Evolutionary conservation across 1,284 basidiomycete species (phyloP).

Genomic region (Malassezia vespertilionis): DNA sequence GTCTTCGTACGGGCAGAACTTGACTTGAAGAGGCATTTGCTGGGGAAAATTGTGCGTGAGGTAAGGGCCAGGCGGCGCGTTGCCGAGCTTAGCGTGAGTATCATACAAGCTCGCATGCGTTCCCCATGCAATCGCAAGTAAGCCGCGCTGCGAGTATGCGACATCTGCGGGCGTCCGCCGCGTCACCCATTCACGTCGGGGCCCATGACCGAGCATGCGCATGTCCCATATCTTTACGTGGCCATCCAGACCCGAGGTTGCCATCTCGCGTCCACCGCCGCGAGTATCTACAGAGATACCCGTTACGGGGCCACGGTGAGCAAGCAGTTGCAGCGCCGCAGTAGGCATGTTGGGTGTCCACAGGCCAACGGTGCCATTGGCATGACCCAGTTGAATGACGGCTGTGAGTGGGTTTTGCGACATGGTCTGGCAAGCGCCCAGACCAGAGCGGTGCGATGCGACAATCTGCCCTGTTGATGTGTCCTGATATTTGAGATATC

Average conservation of each 20-base stretch:
- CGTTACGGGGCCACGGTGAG: slow-evolving; percentile 77
- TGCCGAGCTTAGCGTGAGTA: slow-evolving; percentile 24
- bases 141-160: slow-evolving; percentile 59
- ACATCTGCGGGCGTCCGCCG: slow-evolving; percentile 50
- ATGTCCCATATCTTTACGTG: slow-evolving; percentile 90
- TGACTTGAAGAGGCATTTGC: slow-evolving; percentile 60
- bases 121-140: slow-evolving; percentile 72
- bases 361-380: slow-evolving; percentile 67
- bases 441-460: slow-evolving; percentile 61
- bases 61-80: slow-evolving; percentile 52
- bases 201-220: slow-evolving; percentile 74
- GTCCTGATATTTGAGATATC: slow-evolving; percentile 92
- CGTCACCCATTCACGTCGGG: slow-evolving; percentile 67
- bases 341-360: slow-evolving; percentile 91
- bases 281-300: slow-evolving; percentile 68
- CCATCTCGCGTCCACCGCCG: slow-evolving; percentile 71
- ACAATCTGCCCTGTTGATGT: slow-evolving; percentile 83
- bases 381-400: slow-evolving; percentile 81
- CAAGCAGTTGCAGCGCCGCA: slow-evolving; percentile 78
- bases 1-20: slow-evolving; percentile 75
- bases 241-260: slow-evolving; percentile 77
- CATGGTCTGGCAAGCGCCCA: slow-evolving; percentile 72
- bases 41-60: slow-evolving; percentile 38
- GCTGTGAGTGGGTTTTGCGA: slow-evolving; percentile 80
- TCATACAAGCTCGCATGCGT: slow-evolving; percentile 59